Evolutionary conservation across 257 asterid species (phyloP).

Genomic region (Solanum boliviense): DNA sequence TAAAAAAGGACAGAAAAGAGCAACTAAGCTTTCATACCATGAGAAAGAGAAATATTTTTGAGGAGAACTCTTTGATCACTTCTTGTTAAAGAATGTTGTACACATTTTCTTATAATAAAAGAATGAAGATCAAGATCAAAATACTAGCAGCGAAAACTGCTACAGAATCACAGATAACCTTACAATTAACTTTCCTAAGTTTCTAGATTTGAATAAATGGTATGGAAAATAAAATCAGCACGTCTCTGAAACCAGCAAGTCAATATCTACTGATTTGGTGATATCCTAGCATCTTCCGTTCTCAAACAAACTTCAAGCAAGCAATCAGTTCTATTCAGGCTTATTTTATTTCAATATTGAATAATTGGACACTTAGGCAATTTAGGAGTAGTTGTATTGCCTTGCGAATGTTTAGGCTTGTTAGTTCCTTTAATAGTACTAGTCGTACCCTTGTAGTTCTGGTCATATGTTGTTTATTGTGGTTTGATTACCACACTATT

Average conservation of each 20-base stretch:
- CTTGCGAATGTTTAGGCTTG: neutral
- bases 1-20: neutral
- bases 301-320: neutral
- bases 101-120: neutral
- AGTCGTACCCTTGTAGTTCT: neutral
- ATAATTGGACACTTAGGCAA: neutral
- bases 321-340: neutral
- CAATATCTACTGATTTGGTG: neutral
- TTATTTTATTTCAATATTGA: neutral
- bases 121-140: neutral
- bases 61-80: neutral
- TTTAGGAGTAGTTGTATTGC: neutral
- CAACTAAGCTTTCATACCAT: neutral
- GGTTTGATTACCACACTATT: neutral
- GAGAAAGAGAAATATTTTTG: neutral
- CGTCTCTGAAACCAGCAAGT: neutral
- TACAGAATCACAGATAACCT: neutral
- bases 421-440: neutral
- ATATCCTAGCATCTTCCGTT: neutral
- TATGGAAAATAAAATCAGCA: neutral
- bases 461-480: neutral
- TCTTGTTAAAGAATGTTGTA: neutral
- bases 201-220: neutral
- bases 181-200: neutral
- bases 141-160: neutral